A percentile compares a stretch with the other conserved stretches of the same genome.
Evolutionary conservation across 164 flowering plant species (phyloP).

Genomic region (Liriodendron chinense): DNA sequence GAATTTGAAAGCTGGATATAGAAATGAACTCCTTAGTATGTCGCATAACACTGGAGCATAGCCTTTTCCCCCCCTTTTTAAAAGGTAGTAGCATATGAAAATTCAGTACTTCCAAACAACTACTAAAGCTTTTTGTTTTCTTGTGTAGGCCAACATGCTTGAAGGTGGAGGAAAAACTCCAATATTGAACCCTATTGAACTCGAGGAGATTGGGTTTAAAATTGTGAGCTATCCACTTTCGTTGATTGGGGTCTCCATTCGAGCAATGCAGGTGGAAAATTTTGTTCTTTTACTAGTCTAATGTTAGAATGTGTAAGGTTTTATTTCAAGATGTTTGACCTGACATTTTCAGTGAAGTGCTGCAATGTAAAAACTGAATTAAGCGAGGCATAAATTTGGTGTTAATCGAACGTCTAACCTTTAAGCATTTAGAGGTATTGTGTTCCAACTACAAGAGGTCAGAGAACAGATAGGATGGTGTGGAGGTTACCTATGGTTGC

Average conservation of each 20-base stretch:
- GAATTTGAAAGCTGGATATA: neutral
- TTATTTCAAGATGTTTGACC: neutral
- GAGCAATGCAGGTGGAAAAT: conserved; percentile 81
- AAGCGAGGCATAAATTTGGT: too few species aligned
- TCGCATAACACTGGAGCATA: too few species aligned
- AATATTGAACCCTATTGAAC: conserved; percentile 74
- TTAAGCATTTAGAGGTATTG: neutral
- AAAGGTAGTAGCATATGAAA: neutral
- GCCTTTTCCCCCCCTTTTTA: too few species aligned
- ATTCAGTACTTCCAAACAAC: neutral
- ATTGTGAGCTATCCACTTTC: conserved; percentile 88
- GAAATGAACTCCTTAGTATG: too few species aligned
- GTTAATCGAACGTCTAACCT: too few species aligned
- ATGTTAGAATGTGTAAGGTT: neutral
- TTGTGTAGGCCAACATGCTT: conserved; percentile 89
- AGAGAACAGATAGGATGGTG: too few species aligned
- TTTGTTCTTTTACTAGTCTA: neutral
- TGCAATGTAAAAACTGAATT: too few species aligned
- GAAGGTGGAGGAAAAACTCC: conserved; percentile 99
- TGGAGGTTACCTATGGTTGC: too few species aligned
- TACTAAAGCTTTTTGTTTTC: conserved; percentile 5
- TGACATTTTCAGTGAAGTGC: neutral
- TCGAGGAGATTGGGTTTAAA: conserved; percentile 82
- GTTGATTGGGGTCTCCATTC: conserved; percentile 84
- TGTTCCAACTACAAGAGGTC: neutral